Base-by-base conservation (phyloP, 1,139 yeast species). In the Kodamaea ohmeri region DNA sequence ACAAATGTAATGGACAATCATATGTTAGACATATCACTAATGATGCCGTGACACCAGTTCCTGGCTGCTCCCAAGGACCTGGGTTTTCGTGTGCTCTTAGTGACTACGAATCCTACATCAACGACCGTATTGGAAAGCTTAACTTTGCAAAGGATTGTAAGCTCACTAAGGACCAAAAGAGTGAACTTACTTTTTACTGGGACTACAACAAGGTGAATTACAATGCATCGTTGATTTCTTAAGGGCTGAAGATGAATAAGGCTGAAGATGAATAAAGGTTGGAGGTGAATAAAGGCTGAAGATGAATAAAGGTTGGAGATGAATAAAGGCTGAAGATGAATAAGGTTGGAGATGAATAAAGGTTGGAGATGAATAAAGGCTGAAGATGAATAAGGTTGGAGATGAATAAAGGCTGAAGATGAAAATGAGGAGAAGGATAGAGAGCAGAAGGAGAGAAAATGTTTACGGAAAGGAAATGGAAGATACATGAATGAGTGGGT, bases 1-100 rank as follows among this genome's bases (percentile, higher is more conserved):
- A 71, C 45, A 52, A 51, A 15, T 73, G 78, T 50, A 56, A 53
- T 12, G 62, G 56, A 35, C 47, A 55, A 6, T 51, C 67, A 13
- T 80, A 60, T 46, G 71, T 78, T 3, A 62, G 84, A 45, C 62
- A 69, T 32, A 50, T 78, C 15, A 61, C 77, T 32, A 79, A 78
- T 51, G 82, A 76, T 44, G 78, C 83, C 1, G 81, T 78, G 2
- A 56, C 71, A 20, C 83, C 84, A 1, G 55, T 77, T 30, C 67
- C 71, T 8, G 56, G 55, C 19, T 80, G 85, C 56, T 61, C 63
- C 36, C 47, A 52, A 32, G 83, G 83, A 3, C 81, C 83, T 0
- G 81, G 80, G 0, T 79, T 74, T 53, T 70, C 81, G 6, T 78
- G 84, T 60, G 59, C 67, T 32, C 53, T 76, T 32, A 53, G 60